These are phyloP conservation scores for Isatis tinctoria DNA, from an alignment of 345 rosid species.

Conservation along the genomic window DNA sequence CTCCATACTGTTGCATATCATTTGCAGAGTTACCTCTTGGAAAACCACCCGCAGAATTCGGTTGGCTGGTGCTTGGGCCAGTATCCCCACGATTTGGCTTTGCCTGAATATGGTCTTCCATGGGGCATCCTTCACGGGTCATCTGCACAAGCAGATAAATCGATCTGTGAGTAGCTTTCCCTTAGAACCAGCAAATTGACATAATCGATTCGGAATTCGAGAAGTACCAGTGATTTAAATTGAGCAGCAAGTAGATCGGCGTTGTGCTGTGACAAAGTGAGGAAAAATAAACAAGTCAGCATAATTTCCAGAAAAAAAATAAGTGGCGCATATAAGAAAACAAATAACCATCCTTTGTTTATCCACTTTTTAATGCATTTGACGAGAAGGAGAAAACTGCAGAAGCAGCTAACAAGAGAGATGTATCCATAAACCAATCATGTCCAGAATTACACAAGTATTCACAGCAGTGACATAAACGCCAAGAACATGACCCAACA, in stretches of 20 bases:
- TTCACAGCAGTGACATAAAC: constrained; percentile 6
- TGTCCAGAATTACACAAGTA: constrained; percentile 1
- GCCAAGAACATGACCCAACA: neutral
- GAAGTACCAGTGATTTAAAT: constrained; percentile 67
- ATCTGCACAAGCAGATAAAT: constrained; percentile 50
- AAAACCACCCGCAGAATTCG: constrained; percentile 40
- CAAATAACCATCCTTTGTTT: neutral
- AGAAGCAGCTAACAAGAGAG: constrained; percentile 3
- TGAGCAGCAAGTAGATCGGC: constrained; percentile 85
- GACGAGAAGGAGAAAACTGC: constrained; percentile 6
- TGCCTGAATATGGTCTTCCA: constrained; percentile 53
- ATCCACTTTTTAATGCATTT: neutral
- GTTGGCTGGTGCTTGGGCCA: constrained; percentile 47
- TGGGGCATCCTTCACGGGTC: constrained; percentile 52
- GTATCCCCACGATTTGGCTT: constrained; percentile 46
- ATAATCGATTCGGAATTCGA: neutral
- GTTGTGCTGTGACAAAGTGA: constrained; percentile 51
- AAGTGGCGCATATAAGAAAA: constrained; percentile 1
- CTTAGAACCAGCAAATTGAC: neutral
- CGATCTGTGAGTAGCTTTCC: neutral
- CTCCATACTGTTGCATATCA: constrained; percentile 59
- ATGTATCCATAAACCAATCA: constrained; percentile 7
- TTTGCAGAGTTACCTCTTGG: constrained; percentile 49
- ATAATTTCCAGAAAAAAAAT: constrained; percentile 2
- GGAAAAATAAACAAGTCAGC: constrained; percentile 33